A percentile compares a stretch with the other conserved stretches of the same genome.
Evolutionary conservation across 306 rosid genomes (phyloP).

Genomic region (Ziziphus jujuba): DNA sequence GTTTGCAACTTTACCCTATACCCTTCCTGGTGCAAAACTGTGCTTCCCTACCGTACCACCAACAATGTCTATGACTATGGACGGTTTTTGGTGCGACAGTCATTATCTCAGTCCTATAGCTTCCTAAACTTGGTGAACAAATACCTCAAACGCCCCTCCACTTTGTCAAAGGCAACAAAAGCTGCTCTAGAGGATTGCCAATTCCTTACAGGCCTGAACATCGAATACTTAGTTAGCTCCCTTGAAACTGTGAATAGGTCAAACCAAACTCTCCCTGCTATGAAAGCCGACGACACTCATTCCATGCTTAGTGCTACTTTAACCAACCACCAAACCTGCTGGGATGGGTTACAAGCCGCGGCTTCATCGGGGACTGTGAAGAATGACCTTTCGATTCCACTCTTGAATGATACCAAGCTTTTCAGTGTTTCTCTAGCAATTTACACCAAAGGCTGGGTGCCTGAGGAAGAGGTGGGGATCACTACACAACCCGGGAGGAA

Average conservation of each 20-base stretch:
- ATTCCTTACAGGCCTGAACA: background rate
- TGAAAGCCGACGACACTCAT: constrained; percentile 44
- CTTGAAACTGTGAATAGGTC: background rate
- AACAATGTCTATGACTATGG: background rate
- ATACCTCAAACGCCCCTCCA: background rate
- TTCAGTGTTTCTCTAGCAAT: constrained; percentile 67
- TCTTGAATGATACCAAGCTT: constrained; percentile 55
- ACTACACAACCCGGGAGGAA: constrained; percentile 41
- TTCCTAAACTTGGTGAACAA: background rate
- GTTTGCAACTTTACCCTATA: background rate
- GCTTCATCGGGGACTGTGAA: constrained; percentile 47
- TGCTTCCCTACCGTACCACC: background rate
- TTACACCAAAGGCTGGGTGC: constrained; percentile 64
- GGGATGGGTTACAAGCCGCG: constrained; percentile 55
- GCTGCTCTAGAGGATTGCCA: background rate
- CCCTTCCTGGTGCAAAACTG: background rate
- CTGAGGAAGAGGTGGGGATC: too few species aligned
- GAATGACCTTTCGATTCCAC: constrained; percentile 44
- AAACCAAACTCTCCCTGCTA: background rate
- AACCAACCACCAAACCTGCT: constrained; percentile 74
- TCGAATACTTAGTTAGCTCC: background rate
- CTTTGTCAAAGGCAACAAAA: background rate
- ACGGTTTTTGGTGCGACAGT: background rate
- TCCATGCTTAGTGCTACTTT: constrained; percentile 60
- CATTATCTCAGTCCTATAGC: background rate